Base-by-base conservation (phyloP, 192 early-diverging fungal genomes). In the Helicostylum pulchrum region DNA sequence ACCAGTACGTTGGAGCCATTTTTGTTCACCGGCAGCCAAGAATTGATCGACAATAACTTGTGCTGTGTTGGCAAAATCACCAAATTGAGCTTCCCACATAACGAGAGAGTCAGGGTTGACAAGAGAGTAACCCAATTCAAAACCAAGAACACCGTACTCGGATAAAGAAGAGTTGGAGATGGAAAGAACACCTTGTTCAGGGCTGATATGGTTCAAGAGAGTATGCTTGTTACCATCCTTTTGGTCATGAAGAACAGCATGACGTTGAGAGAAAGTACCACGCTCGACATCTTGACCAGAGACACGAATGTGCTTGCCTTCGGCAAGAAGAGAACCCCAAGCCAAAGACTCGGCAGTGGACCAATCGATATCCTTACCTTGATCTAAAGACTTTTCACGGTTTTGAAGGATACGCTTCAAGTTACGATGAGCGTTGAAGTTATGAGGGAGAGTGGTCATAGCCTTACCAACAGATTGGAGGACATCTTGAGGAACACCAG, bases 1-100 rank as follows among this genome's bases (percentile, higher is more conserved):
- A 50, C 96, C 96, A 42, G 94, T 93, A 80, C 93, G 91, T 80
- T 95, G 94, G 61, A 97, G 80, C 96, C 96, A 99, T 79, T 99
- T 99, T 70, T 94, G 92, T 79, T 99, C 96, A 66, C 95, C 96
- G 31, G 92, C 85, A 4, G 88, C 86, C 46, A 99, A 92, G 71
- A 95, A 99, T 79, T 99, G 96, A 78, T 99, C 96, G 77, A 99
- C 92, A 61, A 99, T 97, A 78, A 87, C 87, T 81, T 99, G 97
- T 19, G 97, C 93, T 61, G 82, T 92, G 85, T 99, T 99, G 76
- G 90, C 90, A 76, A 99, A 96, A 77, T 99, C 95, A 63, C 97
- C 97, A 70, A 99, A 97, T 83, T 99, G 95, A 12, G 94, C 97
- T 78, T 99, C 97, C 95, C 95, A 99, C 66, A 96, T 81, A 32